A percentile compares a stretch with the other conserved stretches of the same genome.
These are phyloP conservation scores for Podospora comata DNA, from an alignment of 495 filamentous ascomycete species.

Conservation along the genomic window DNA sequence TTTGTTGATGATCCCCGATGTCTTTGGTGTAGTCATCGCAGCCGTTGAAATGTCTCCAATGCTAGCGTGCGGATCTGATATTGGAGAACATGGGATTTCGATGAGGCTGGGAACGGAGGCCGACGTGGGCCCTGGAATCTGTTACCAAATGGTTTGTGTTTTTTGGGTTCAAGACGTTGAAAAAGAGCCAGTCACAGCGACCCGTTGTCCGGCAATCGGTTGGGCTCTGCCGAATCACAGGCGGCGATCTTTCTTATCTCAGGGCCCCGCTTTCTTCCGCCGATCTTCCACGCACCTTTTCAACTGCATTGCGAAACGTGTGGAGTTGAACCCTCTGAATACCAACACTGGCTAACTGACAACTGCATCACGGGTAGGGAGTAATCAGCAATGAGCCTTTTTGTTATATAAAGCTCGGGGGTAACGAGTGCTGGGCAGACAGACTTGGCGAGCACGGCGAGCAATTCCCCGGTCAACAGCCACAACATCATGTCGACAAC, in stretches of 20 bases:
- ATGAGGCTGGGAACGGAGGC: not conserved
- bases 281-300: slow-evolving; percentile 18
- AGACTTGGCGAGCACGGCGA: slow-evolving; percentile 3
- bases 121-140: slow-evolving; percentile 17
- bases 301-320: slow-evolving; percentile 5
- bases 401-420: slow-evolving; percentile 10
- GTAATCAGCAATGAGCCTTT: no score
- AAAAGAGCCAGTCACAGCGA: slow-evolving; percentile 5
- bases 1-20: not conserved
- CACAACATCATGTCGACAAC: not conserved
- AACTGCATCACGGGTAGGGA: not conserved
- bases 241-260: slow-evolving; percentile 20
- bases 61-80: not conserved
- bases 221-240: slow-evolving; percentile 17
- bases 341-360: not conserved
- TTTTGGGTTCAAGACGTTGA: slow-evolving; percentile 17
- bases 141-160: slow-evolving; percentile 24
- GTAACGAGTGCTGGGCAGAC: not conserved
- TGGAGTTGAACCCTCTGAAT: slow-evolving; percentile 5
- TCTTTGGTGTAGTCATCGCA: not conserved
- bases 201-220: not conserved
- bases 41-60: not conserved
- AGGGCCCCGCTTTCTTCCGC: slow-evolving; percentile 12
- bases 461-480: not conserved
- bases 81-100: slow-evolving; percentile 6